Evolutionary conservation across 2,329 filamentous ascomycete species (phyloP).

Genomic region (Exophiala dermatitidis): DNA sequence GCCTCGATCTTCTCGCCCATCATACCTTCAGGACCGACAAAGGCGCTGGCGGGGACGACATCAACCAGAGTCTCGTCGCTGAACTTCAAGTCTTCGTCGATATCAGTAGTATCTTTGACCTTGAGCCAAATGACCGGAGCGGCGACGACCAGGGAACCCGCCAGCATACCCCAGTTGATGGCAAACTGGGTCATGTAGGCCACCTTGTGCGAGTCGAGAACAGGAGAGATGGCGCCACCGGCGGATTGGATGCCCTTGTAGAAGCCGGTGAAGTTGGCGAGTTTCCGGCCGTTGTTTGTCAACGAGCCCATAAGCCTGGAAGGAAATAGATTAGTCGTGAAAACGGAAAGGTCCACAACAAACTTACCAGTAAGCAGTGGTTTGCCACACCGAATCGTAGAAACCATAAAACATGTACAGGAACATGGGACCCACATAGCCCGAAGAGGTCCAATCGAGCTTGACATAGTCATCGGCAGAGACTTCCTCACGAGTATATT

Average conservation of each 20-base stretch:
- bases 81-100: slow-evolving; percentile 74
- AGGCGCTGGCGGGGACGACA: slow-evolving; percentile 38
- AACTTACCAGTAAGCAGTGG: slow-evolving; percentile 72
- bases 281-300: slow-evolving; percentile 77
- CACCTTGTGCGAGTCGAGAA: slow-evolving; percentile 53
- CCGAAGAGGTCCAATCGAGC: slow-evolving; percentile 59
- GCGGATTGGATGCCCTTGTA: slow-evolving; percentile 79
- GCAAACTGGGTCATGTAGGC: slow-evolving; percentile 63
- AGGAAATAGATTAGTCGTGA: neutral
- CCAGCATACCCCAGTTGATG: slow-evolving; percentile 61
- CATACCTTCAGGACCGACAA: slow-evolving; percentile 16
- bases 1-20: slow-evolving; percentile 15
- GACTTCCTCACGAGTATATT: slow-evolving; percentile 45
- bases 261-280: slow-evolving; percentile 76
- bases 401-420: slow-evolving; percentile 86
- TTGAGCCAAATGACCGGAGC: slow-evolving; percentile 67
- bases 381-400: slow-evolving; percentile 87
- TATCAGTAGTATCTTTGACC: slow-evolving; percentile 64
- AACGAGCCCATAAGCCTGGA: slow-evolving; percentile 73
- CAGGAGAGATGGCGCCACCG: slow-evolving; percentile 67
- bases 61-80: slow-evolving; percentile 73
- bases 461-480: slow-evolving; percentile 27
- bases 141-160: slow-evolving; percentile 61
- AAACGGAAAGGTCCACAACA: neutral
- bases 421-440: slow-evolving; percentile 74